Evolutionary conservation across 495 filamentous ascomycete species (phyloP).

Genomic region (Clavariopsis aquatica): DNA sequence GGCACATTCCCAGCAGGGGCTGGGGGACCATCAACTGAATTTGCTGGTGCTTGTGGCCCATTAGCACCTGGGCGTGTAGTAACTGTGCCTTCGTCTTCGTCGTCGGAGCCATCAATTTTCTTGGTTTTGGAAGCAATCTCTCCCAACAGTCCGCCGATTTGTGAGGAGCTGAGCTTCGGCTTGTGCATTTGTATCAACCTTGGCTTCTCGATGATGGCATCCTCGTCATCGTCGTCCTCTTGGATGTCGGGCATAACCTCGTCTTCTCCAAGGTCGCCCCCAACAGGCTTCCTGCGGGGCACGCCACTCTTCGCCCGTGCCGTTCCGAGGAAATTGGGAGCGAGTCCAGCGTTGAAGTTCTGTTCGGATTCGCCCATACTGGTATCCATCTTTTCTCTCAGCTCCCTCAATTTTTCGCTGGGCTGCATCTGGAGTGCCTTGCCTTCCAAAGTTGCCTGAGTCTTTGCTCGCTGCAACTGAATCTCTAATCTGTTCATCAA

Average conservation of each 20-base stretch:
- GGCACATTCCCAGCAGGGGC: conserved; percentile 48
- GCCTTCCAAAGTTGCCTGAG: conserved; percentile 95
- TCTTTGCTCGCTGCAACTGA: conserved; percentile 95
- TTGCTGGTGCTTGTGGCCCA: conserved; percentile 69
- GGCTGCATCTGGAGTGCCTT: conserved; percentile 80
- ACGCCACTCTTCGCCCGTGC: conserved; percentile 53
- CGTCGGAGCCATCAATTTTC: conserved; percentile 69
- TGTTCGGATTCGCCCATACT: conserved; percentile 48
- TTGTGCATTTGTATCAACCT: conserved; percentile 55
- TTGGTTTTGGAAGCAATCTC: conserved; percentile 81
- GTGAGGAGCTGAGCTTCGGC: conserved; percentile 71
- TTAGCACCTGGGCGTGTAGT: conserved; percentile 76
- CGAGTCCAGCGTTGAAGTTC: conserved; percentile 36
- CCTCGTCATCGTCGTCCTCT: conserved; percentile 47
- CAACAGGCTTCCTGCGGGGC: conserved; percentile 40
- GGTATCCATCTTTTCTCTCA: conserved; percentile 93
- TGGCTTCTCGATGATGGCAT: conserved; percentile 48
- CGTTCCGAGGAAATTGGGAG: conserved; percentile 37
- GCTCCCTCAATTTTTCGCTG: conserved; percentile 85
- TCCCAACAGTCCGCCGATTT: conserved; percentile 72
- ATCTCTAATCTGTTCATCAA: conserved; percentile 91
- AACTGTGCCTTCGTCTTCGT: conserved; percentile 68
- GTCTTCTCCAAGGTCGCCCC: conserved; percentile 45
- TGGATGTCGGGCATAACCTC: conserved; percentile 24
- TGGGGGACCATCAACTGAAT: conserved; percentile 55